These are phyloP conservation scores for Torulaspora franciscae DNA, from an alignment of 805 yeast genomes.

Conservation along the genomic window DNA sequence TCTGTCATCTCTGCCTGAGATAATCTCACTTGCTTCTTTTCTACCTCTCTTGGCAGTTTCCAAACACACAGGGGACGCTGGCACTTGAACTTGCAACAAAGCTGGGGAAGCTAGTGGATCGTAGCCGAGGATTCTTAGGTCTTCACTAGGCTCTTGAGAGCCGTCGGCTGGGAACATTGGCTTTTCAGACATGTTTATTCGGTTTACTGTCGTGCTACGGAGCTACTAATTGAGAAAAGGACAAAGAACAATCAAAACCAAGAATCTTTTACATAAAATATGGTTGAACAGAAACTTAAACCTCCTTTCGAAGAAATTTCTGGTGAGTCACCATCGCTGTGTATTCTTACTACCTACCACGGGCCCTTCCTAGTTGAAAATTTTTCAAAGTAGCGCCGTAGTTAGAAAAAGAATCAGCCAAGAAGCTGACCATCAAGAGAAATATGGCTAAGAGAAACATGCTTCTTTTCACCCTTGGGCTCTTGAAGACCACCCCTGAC, in stretches of 20 bases:
- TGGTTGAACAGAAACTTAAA: background rate
- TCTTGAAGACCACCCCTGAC: background rate
- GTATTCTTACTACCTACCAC: background rate
- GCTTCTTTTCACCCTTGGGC: background rate
- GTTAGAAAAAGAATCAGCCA: background rate
- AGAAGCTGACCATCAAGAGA: background rate
- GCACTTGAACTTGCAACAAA: slow-evolving; percentile 77
- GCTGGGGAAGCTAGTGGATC: slow-evolving; percentile 95
- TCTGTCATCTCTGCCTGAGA: slow-evolving; percentile 75
- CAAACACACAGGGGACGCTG: slow-evolving; percentile 51
- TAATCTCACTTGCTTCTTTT: slow-evolving; percentile 67
- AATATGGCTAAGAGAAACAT: background rate
- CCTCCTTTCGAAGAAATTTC: background rate
- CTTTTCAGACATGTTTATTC: slow-evolving; percentile 14
- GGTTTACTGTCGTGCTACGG: background rate
- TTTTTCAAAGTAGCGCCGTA: background rate
- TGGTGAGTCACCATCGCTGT: slow-evolving; percentile 4
- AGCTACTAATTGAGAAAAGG: background rate
- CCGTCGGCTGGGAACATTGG: slow-evolving; percentile 38
- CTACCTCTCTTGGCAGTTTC: slow-evolving; percentile 73
- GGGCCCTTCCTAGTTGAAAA: slow-evolving; percentile 3
- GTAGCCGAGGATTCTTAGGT: slow-evolving; percentile 79
- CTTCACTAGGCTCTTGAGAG: slow-evolving; percentile 59
- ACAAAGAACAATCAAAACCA: background rate
- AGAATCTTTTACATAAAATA: background rate